Base-by-base conservation (phyloP, 2,329 filamentous ascomycete species). In the Chaetomiaceae sp. region DNA sequence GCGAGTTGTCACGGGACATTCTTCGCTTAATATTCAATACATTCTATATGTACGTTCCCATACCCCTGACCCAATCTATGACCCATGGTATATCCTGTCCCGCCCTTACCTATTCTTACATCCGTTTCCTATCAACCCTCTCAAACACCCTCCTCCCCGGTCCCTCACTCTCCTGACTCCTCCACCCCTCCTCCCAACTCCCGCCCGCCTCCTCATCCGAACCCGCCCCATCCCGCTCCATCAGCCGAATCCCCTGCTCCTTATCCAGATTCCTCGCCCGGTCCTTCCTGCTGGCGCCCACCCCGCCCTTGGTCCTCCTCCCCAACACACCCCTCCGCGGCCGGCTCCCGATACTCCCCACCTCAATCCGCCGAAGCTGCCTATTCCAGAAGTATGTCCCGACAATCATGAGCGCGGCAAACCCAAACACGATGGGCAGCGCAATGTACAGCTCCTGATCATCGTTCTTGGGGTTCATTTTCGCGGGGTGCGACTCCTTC, bases 361-460 rank as follows among this genome's bases (percentile, higher is more conserved):
- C 63, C 4, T 69, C 68, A 55, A 83, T 79, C 55, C 65, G 65
- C 52, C 80, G 74, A n/a, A 71, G 67, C 61, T 75, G 72, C 51
- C 73, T 71, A 67, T 82, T 80, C 73, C 75, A 81, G 72, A 85
- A 50, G 70, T 77, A 73, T 68, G 83, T 65, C 68, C 84, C 72
- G 69, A 84, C 39, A 61, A 81, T 55, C 58, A 78, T 69, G 45
- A 81, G 55, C 38, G 70, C 44, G 50, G 80, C 67, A 62, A 75
- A 70, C 46, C 73, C 75, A n/a, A 80, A 66, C 19, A 78, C 68
- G 50, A 71, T 67, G 17, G 80, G 80, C 6, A 83, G 70, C 14
- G 74, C 80, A 59, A 84, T 79, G 63, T 73, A 72, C 40, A 83
- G 68, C 25, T 73, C 76, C 9, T 69, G 59, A 45, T 73, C 68